phyloP scores from a whole-genome alignment of 2,329 filamentous ascomycete genomes.

The Pseudophaeomoniella oleicola region DNA sequence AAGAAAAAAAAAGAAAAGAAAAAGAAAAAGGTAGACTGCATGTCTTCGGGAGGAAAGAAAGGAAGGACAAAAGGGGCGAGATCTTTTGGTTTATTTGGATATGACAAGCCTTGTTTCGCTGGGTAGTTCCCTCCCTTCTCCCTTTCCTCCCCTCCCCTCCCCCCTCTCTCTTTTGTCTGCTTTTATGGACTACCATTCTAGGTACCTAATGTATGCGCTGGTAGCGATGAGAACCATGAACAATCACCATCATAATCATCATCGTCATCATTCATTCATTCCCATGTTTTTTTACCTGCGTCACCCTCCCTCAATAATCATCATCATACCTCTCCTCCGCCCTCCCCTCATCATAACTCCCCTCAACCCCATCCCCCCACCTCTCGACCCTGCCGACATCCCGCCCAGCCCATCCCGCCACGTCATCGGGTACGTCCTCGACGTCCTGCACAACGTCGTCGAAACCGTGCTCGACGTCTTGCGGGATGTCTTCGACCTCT shows the following conservation, averaged over 20 bases:
- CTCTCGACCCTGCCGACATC: constrained; percentile 27
- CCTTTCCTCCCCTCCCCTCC: too few relatives aligned
- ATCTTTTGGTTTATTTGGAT: too few relatives aligned
- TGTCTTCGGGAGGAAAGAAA: too few relatives aligned
- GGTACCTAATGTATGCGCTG: not conserved
- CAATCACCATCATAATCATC: not conserved
- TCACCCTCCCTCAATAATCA: not conserved
- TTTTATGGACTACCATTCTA: not conserved
- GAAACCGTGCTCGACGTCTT: constrained; percentile 16
- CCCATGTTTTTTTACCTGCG: not conserved
- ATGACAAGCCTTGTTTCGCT: too few relatives aligned
- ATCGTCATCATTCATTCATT: not conserved
- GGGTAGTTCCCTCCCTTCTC: too few relatives aligned
- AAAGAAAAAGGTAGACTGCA: too few relatives aligned
- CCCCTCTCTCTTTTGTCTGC: too few relatives aligned
- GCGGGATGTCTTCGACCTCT: constrained; percentile 25
- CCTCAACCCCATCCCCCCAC: constrained; percentile 26
- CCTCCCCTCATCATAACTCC: constrained; percentile 28
- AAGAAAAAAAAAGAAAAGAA: too few relatives aligned
- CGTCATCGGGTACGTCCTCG: constrained; percentile 19
- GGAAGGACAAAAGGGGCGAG: too few relatives aligned
- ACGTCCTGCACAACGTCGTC: constrained; percentile 18
- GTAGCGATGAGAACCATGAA: not conserved
- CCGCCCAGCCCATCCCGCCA: constrained; percentile 24
- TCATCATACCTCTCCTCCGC: constrained; percentile 7